Evolutionary conservation across 257 asterid species (phyloP).

Genomic region (Linderniella brevidens): DNA sequence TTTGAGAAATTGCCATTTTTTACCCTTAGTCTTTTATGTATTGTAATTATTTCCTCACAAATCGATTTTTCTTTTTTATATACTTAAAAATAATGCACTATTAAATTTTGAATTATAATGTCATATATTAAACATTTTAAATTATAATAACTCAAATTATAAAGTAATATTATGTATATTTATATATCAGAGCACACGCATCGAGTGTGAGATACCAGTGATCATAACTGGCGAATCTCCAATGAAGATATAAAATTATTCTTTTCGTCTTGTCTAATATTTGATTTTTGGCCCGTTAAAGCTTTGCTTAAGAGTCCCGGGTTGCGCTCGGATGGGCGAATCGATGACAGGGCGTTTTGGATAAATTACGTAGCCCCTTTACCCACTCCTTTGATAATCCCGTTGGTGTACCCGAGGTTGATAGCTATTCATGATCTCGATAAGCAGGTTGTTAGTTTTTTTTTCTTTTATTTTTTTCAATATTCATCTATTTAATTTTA

Average conservation of each 20-base stretch:
- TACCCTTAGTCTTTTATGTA: too few species aligned
- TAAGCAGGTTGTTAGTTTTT: slow-evolving; percentile 37
- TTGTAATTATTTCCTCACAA: too few species aligned
- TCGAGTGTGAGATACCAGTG: too few species aligned
- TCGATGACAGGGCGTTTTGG: slow-evolving; percentile 91
- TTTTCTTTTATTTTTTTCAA: background rate
- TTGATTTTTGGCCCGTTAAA: slow-evolving; percentile 18
- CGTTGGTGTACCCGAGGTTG: slow-evolving; percentile 91
- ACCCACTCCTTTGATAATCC: slow-evolving; percentile 72
- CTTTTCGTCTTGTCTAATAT: background rate
- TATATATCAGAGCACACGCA: too few species aligned
- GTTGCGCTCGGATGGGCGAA: slow-evolving; percentile 69
- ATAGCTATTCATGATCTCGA: slow-evolving; percentile 74
- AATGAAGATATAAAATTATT: too few species aligned
- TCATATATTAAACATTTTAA: too few species aligned
- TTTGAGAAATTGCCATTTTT: slow-evolving; percentile 1
- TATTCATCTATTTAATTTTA: background rate
- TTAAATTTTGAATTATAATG: too few species aligned
- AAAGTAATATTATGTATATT: too few species aligned
- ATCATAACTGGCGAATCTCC: too few species aligned
- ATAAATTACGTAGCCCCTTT: slow-evolving; percentile 65
- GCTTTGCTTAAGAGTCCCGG: slow-evolving; percentile 82
- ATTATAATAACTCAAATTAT: too few species aligned
- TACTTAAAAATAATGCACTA: too few species aligned
- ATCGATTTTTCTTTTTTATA: too few species aligned